Evolutionary conservation across 2,329 filamentous ascomycete species (phyloP).

Genomic region (Amesomyces nigricolor): DNA sequence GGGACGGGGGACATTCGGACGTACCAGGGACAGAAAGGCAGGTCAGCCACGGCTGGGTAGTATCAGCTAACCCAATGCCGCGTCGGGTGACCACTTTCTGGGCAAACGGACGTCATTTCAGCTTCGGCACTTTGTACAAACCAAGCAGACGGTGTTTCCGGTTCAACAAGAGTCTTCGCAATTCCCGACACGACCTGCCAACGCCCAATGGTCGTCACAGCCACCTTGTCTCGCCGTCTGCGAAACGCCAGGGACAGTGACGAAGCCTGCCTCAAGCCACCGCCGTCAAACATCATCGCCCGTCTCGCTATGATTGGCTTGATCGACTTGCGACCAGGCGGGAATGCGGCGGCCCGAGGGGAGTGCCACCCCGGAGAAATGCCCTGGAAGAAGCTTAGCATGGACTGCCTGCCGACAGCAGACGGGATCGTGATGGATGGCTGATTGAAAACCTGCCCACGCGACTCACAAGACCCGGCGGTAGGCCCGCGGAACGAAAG

Average conservation of each 20-base stretch:
- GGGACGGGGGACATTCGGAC: too few relatives aligned
- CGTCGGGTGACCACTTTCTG: not conserved
- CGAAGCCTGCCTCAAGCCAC: not conserved
- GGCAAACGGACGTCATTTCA: not conserved
- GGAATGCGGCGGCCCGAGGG: not conserved
- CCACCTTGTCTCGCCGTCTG: not conserved
- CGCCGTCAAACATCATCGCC: not conserved
- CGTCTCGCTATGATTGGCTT: not conserved
- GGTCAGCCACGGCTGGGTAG: not conserved
- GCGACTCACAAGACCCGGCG: not conserved
- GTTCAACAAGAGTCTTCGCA: too few relatives aligned
- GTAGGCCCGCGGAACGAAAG: not conserved
- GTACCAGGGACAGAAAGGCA: not conserved
- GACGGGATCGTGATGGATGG: not conserved
- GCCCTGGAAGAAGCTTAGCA: slow-evolving; percentile 2
- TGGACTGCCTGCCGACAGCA: not conserved
- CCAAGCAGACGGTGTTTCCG: not conserved
- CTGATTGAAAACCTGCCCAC: not conserved
- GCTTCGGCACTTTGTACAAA: not conserved
- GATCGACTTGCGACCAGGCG: not conserved
- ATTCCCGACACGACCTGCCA: too few relatives aligned
- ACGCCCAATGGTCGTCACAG: too few relatives aligned
- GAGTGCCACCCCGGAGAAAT: not conserved
- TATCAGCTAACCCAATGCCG: not conserved
- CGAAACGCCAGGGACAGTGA: not conserved